Conservation (phyloP, 805 yeast genomes). For the Isabelozyma heimii region DNA sequence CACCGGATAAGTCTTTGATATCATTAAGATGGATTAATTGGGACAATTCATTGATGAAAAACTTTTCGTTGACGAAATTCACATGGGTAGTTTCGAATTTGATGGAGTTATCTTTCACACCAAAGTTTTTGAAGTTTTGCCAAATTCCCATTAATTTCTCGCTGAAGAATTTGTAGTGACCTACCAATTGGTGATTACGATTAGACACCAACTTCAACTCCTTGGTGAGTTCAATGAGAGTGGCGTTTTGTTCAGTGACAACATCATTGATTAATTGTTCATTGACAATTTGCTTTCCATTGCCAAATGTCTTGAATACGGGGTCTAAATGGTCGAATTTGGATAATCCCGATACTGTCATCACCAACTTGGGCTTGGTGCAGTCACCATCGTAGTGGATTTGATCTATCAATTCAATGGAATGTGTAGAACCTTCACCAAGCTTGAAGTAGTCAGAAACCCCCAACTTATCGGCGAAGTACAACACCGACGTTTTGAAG, state of each 20-base stretch:
- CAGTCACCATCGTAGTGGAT: conserved; percentile 7
- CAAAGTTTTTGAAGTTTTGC: conserved; percentile 24
- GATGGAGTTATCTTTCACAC: conserved; percentile 8
- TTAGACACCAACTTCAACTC: conserved; percentile 20
- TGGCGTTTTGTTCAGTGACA: background rate
- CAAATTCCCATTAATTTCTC: conserved; percentile 34
- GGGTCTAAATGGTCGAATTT: background rate
- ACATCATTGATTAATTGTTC: background rate
- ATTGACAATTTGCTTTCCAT: background rate
- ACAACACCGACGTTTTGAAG: conserved; percentile 15
- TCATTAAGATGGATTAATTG: conserved; percentile 43
- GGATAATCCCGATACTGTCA: conserved; percentile 21
- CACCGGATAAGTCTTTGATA: conserved; percentile 11
- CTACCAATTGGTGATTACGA: conserved; percentile 4
- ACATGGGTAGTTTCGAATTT: conserved; percentile 21
- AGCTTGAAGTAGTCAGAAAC: conserved; percentile 35
- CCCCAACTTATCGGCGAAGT: conserved; percentile 46
- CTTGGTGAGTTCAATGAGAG: conserved; percentile 11
- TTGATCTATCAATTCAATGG: conserved; percentile 22
- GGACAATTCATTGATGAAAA: conserved; percentile 47
- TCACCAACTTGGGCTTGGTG: conserved; percentile 29
- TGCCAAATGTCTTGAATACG: background rate
- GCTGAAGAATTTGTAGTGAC: conserved; percentile 25
- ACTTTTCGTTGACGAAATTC: conserved; percentile 40
- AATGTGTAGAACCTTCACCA: conserved; percentile 21